These are phyloP conservation scores for Artemisia argyi DNA, from an alignment of 129 eudicot genomes.

Conservation along the genomic window DNA sequence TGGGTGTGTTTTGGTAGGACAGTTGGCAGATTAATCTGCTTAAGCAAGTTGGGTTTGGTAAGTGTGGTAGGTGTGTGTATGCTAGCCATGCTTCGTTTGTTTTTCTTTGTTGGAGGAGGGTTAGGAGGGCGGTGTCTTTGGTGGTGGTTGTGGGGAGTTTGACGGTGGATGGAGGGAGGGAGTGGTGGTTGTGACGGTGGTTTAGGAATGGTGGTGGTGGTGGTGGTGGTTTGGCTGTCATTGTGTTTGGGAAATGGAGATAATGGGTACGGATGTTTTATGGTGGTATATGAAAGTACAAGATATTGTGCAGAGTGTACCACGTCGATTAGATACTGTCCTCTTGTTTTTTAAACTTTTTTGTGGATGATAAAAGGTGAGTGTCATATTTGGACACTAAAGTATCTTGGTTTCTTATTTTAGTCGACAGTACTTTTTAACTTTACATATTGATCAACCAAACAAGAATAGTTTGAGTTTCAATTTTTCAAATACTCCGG, in stretches of 20 bases:
- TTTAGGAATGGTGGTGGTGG: constrained; percentile 15
- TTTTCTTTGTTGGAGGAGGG: constrained; percentile 75
- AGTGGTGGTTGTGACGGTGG: constrained; percentile 27
- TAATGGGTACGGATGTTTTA: constrained; percentile 30
- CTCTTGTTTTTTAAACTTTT: constrained; percentile 31
- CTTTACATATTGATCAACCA: constrained; percentile 5
- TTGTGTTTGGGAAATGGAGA: constrained; percentile 31
- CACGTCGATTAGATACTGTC: constrained; percentile 48
- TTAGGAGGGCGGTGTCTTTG: constrained; percentile 44
- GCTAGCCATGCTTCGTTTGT: constrained; percentile 88
- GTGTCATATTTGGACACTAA: constrained; percentile 2
- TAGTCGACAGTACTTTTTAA: background rate
- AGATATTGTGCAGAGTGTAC: constrained; percentile 42
- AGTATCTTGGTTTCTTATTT: constrained; percentile 4
- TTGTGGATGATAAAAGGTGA: constrained; percentile 30
- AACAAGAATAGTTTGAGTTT: background rate
- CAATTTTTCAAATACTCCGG: too few species aligned
- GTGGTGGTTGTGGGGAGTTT: background rate
- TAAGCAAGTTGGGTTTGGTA: constrained; percentile 81
- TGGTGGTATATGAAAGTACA: constrained; percentile 42
- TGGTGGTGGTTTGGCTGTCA: constrained; percentile 56
- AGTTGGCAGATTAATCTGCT: constrained; percentile 82
- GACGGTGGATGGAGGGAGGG: constrained; percentile 11
- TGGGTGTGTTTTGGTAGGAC: constrained; percentile 68
- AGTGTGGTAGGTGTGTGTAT: constrained; percentile 51